phyloP scores from a whole-genome alignment of 176 grass and related monocot species.

The Melocanna baccifera region DNA sequence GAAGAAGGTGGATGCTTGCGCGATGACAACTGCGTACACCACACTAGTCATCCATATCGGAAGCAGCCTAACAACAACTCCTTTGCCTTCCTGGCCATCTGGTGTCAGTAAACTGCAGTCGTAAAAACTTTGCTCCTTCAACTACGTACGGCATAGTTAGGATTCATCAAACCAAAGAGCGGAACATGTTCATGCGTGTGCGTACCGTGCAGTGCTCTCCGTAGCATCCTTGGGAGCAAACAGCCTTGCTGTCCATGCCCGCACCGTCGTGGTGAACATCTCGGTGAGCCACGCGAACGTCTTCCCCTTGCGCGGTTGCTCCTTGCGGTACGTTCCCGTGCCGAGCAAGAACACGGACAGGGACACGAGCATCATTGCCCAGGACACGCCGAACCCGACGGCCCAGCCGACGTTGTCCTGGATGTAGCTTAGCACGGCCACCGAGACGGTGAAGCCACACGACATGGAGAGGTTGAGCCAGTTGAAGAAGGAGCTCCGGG shows the following conservation, averaged over 20 bases:
- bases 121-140: not conserved
- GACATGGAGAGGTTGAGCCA: conserved; percentile 60
- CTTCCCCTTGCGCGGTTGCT: not conserved
- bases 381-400: conserved; percentile 41
- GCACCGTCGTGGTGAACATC: not conserved
- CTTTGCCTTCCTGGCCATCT: not conserved
- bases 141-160: too few species aligned
- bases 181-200: too few species aligned
- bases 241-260: not conserved
- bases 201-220: not conserved
- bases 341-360: conserved; percentile 37
- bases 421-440: conserved; percentile 35
- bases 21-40: conserved; percentile 26
- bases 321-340: too few species aligned
- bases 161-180: too few species aligned
- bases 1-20: conserved; percentile 50
- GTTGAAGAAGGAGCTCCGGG: too few species aligned
- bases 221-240: not conserved
- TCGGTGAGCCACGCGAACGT: not conserved
- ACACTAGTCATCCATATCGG: too few species aligned
- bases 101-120: not conserved
- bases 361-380: conserved; percentile 25
- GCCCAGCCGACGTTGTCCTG: conserved; percentile 60
- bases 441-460: conserved; percentile 10
- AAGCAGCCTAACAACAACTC: conserved; percentile 24